These are phyloP conservation scores for Myxozyma mucilagina DNA, from an alignment of 805 yeast species.

Conservation along the genomic window DNA sequence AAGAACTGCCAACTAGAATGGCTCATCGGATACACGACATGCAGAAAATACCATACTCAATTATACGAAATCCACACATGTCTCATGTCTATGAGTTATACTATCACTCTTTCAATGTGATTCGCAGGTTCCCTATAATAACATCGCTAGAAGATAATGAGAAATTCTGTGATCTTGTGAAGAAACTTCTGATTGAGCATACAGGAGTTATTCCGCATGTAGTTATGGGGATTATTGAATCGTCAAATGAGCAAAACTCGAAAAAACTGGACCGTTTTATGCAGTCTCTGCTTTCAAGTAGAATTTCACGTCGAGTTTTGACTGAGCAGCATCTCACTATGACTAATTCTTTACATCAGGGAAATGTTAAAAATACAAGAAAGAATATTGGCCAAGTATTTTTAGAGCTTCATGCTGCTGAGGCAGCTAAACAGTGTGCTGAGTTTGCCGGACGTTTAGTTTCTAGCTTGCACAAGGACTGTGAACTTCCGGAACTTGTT, in stretches of 20 bases:
- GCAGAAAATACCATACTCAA: constrained; percentile 79
- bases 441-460: constrained; percentile 54
- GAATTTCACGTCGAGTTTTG: constrained; percentile 86
- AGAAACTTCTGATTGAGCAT: constrained; percentile 69
- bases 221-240: constrained; percentile 90
- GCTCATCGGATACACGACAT: constrained; percentile 77
- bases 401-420: constrained; percentile 71
- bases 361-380: constrained; percentile 47
- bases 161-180: constrained; percentile 63
- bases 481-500: constrained; percentile 67
- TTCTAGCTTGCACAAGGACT: constrained; percentile 52
- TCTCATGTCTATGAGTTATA: constrained; percentile 87
- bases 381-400: constrained; percentile 71
- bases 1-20: constrained; percentile 80
- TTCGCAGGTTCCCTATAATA: constrained; percentile 71
- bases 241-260: constrained; percentile 57
- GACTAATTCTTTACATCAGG: constrained; percentile 56
- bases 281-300: constrained; percentile 66
- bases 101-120: constrained; percentile 81
- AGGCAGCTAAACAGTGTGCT: constrained; percentile 61
- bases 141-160: constrained; percentile 72
- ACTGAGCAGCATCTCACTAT: constrained; percentile 88
- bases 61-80: constrained; percentile 81
- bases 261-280: constrained; percentile 68
- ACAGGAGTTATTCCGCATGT: constrained; percentile 79